Evolutionary conservation across 2,329 filamentous ascomycete genomes (phyloP).

Genomic region (Trichoderma atrobrunneum): DNA sequence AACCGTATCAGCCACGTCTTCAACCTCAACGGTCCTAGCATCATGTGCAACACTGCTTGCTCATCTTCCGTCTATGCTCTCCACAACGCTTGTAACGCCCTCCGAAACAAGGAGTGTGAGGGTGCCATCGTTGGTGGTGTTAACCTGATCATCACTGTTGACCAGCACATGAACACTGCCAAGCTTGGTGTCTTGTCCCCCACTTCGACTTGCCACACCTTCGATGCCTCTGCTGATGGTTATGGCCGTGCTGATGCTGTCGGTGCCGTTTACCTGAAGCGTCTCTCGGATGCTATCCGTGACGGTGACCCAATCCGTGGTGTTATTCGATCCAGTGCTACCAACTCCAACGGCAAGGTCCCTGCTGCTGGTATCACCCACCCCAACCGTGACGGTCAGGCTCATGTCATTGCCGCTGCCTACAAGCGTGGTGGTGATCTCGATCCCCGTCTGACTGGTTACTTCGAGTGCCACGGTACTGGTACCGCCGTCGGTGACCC

Average conservation of each 20-base stretch:
- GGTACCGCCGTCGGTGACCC: slow-evolving; percentile 53
- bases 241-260: slow-evolving; percentile 35
- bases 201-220: slow-evolving; percentile 31
- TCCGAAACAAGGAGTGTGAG: slow-evolving; percentile 33
- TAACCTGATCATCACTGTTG: slow-evolving; percentile 35
- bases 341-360: slow-evolving; percentile 26
- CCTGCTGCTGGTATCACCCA: slow-evolving; percentile 26
- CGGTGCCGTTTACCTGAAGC: slow-evolving; percentile 33
- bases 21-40: slow-evolving; percentile 36
- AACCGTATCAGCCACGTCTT: slow-evolving; percentile 39
- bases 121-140: slow-evolving; percentile 35
- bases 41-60: slow-evolving; percentile 37
- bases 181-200: slow-evolving; percentile 25
- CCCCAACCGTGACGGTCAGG: slow-evolving; percentile 24
- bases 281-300: slow-evolving; percentile 20
- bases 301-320: slow-evolving; percentile 12
- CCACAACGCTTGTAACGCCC: slow-evolving; percentile 25
- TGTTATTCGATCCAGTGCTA: slow-evolving; percentile 25
- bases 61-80: slow-evolving; percentile 34
- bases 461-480: slow-evolving; percentile 50
- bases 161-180: slow-evolving; percentile 23
- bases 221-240: slow-evolving; percentile 34
- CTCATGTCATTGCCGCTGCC: slow-evolving; percentile 36
- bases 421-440: slow-evolving; percentile 19
- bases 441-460: slow-evolving; percentile 22